phyloP scores from a whole-genome alignment of 164 flowering plant genomes.

The Aristolochia californica region DNA sequence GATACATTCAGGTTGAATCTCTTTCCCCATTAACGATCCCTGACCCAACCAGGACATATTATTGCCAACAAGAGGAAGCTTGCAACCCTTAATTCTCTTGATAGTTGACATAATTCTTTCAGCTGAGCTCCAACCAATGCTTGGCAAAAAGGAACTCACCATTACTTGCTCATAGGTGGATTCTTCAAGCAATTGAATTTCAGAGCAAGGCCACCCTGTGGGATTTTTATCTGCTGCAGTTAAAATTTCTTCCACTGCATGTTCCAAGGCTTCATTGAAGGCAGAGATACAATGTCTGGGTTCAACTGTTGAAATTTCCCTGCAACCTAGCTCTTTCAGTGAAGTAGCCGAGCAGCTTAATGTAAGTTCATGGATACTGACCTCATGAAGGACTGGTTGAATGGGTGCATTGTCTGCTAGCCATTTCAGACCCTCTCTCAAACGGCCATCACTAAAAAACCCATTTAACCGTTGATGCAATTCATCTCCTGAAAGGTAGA shows the following conservation, averaged over 20 bases:
- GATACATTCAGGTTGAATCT: constrained; percentile 26
- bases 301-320: constrained; percentile 25
- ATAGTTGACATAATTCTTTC: constrained; percentile 30
- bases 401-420: constrained; percentile 55
- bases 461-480: constrained; percentile 22
- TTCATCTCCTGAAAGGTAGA: constrained; percentile 23
- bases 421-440: constrained; percentile 72
- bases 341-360: constrained; percentile 34
- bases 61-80: constrained; percentile 50
- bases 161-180: constrained; percentile 29
- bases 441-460: constrained; percentile 44
- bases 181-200: constrained; percentile 43
- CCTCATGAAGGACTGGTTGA: constrained; percentile 41
- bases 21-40: constrained; percentile 28
- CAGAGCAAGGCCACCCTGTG: constrained; percentile 79
- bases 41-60: constrained; percentile 42
- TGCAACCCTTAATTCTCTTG: constrained; percentile 28
- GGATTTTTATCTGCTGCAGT: constrained; percentile 43
- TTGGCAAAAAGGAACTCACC: constrained; percentile 38
- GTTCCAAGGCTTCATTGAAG: constrained; percentile 68
- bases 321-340: constrained; percentile 31
- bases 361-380: constrained; percentile 50
- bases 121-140: constrained; percentile 56
- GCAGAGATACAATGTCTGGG: constrained; percentile 57
- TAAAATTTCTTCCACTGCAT: constrained; percentile 29